These are phyloP conservation scores for Serendipita sp. DNA, from an alignment of 768 basidiomycete species.

Conservation along the genomic window DNA sequence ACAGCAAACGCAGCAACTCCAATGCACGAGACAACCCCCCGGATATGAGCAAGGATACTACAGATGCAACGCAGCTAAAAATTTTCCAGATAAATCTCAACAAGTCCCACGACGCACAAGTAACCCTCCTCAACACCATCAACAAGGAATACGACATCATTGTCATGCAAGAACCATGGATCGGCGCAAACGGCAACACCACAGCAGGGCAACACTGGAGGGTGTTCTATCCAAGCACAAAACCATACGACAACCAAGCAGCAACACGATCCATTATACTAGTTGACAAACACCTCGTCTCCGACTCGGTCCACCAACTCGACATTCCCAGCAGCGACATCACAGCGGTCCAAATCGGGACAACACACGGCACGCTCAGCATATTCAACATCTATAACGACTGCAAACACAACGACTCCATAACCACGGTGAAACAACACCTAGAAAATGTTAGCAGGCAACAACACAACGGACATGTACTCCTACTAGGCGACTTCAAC, in stretches of 20 bases:
- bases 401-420: not conserved
- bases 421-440: not conserved
- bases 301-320: too few relatives aligned
- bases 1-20: not conserved
- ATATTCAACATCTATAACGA: not conserved
- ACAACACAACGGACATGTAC: not conserved
- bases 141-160: not conserved
- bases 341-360: too few relatives aligned
- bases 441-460: not conserved
- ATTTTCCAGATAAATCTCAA: not conserved
- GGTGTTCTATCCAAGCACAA: too few relatives aligned
- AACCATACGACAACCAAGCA: too few relatives aligned
- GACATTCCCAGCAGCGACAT: too few relatives aligned
- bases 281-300: too few relatives aligned
- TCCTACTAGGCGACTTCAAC: not conserved
- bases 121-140: not conserved
- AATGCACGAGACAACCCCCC: not conserved
- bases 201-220: too few relatives aligned
- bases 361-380: too few relatives aligned
- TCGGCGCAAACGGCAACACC: too few relatives aligned
- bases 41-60: not conserved
- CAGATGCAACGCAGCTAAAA: not conserved
- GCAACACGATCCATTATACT: too few relatives aligned
- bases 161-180: not conserved
- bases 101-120: not conserved